These are phyloP conservation scores for Colletotrichum magnum DNA, from an alignment of 2,329 filamentous ascomycete species.

Conservation along the genomic window DNA sequence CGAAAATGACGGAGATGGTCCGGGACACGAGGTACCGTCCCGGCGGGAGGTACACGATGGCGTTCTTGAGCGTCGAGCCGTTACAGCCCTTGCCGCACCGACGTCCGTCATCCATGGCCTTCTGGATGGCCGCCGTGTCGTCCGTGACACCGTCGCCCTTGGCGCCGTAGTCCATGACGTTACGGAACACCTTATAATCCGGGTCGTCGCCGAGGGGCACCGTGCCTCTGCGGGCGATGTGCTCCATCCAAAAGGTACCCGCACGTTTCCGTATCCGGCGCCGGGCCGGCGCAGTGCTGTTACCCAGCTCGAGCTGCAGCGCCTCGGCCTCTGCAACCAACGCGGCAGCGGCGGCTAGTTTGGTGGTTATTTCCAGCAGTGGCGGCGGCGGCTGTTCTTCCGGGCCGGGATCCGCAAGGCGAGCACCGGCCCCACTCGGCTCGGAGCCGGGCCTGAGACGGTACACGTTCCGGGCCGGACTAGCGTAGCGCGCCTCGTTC, in stretches of 20 bases:
- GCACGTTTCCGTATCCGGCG: background rate
- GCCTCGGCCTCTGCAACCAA: conserved; percentile 45
- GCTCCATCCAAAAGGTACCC: conserved; percentile 16
- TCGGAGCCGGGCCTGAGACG: background rate
- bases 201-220: background rate
- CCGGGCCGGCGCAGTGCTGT: background rate
- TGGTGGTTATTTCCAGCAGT: conserved; percentile 40
- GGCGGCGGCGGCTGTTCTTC: background rate
- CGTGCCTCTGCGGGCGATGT: background rate
- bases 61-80: conserved; percentile 36
- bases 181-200: conserved; percentile 68
- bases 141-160: conserved; percentile 61
- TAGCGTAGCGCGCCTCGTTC: conserved; percentile 13
- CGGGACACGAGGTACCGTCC: conserved; percentile 44
- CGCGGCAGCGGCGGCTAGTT: conserved; percentile 45
- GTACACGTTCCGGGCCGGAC: conserved; percentile 16
- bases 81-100: conserved; percentile 40
- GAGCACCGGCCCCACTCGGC: background rate
- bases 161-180: conserved; percentile 70
- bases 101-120: conserved; percentile 38
- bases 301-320: background rate
- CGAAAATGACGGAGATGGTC: conserved; percentile 41
- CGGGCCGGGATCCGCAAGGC: background rate
- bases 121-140: conserved; percentile 42
- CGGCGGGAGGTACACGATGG: conserved; percentile 47